Conservation (phyloP, 306 rosid genomes). For the Acacia crassicarpa region DNA sequence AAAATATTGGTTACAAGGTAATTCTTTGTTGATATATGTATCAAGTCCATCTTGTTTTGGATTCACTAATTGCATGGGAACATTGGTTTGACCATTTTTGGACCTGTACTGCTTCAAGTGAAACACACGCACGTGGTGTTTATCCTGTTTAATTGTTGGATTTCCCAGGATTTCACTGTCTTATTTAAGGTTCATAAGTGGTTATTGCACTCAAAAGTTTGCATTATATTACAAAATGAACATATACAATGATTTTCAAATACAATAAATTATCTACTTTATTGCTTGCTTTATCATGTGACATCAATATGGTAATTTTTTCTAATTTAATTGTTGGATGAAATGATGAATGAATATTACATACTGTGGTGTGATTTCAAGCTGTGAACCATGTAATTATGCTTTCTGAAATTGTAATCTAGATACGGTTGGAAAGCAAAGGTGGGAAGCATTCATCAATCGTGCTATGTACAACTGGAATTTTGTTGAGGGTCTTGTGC, state of each 20-base stretch:
- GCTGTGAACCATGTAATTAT: not conserved
- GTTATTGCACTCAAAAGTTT: not conserved
- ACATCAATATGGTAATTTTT: not conserved
- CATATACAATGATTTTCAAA: not conserved
- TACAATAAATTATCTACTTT: not conserved
- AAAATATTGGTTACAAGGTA: conserved; percentile 93
- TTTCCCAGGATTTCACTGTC: not conserved
- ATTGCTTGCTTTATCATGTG: not conserved
- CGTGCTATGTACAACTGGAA: conserved; percentile 89
- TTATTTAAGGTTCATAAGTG: not conserved
- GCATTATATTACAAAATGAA: not conserved
- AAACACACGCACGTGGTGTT: not conserved
- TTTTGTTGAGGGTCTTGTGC: conserved; percentile 77
- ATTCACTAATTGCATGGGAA: conserved; percentile 13
- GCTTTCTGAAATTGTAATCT: conserved; percentile 33
- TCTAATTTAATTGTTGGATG: not conserved
- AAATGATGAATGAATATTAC: not conserved
- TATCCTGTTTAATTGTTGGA: not conserved
- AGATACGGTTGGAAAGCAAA: conserved; percentile 88
- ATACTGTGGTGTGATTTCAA: not conserved
- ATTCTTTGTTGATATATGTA: conserved; percentile 25
- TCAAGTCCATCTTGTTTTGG: conserved; percentile 6
- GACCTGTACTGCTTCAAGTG: conserved; percentile 15
- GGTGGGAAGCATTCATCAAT: conserved; percentile 87
- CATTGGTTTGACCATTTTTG: conserved; percentile 10